phyloP scores from a whole-genome alignment of 192 early-diverging fungal species.

The Cetraspora pellucida region DNA sequence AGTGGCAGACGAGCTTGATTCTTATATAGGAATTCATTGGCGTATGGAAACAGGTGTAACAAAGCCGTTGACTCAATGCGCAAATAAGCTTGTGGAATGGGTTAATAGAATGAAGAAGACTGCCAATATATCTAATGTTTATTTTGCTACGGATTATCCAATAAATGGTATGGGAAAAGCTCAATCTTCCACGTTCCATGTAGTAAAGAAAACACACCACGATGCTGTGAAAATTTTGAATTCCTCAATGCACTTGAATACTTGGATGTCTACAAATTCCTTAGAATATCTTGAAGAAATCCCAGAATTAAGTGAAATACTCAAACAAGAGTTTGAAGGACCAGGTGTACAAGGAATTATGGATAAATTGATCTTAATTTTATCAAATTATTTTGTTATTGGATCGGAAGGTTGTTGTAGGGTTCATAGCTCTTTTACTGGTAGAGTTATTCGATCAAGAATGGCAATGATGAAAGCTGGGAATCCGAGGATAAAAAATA shows the following conservation, averaged over 20 bases:
- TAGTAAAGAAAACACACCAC: constrained; percentile 35
- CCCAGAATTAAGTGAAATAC: not conserved
- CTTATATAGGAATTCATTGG: constrained; percentile 46
- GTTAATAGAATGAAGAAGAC: not conserved
- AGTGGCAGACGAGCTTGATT: not conserved
- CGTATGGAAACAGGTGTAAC: constrained; percentile 35
- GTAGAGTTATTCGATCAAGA: not conserved
- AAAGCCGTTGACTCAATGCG: constrained; percentile 30
- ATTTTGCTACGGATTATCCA: constrained; percentile 45
- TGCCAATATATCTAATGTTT: constrained; percentile 27
- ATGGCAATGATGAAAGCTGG: not conserved
- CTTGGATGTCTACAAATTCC: not conserved
- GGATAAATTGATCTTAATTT: not conserved
- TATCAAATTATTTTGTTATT: not conserved
- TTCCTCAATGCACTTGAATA: not conserved
- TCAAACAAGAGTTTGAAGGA: not conserved
- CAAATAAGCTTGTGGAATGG: constrained; percentile 30
- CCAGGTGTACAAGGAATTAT: not conserved
- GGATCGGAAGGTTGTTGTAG: not conserved
- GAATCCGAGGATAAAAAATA: not conserved
- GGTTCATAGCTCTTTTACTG: not conserved
- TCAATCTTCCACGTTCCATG: constrained; percentile 28
- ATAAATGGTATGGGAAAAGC: constrained; percentile 30
- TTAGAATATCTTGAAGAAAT: not conserved
- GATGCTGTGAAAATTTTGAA: constrained; percentile 36